Evolutionary conservation across 2,329 filamentous ascomycete species (phyloP), one percentile per base, ranked within the genome.

Genomic region (Furcasterigmium sp.): DNA sequence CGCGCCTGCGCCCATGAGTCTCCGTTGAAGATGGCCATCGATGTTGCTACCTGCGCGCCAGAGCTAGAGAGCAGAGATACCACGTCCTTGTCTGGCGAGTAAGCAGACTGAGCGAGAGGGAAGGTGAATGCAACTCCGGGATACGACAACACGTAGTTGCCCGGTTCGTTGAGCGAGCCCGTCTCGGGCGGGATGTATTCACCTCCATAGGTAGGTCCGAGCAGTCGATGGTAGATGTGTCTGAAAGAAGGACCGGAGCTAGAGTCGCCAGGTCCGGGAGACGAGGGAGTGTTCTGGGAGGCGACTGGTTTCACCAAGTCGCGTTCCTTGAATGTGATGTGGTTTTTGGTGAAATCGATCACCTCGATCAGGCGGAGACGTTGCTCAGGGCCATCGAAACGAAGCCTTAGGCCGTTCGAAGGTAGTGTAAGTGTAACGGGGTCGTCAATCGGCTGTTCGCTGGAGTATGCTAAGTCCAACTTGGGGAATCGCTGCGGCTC

Each of bases 61-160:
- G 86, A 80, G 0, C 89, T 87, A 14, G 48, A 47, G 14, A 97
- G 75, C 29, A 96, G 68, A 1, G 88, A 85, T 23, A 96, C 90
- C 49, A 95, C 90, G 57, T 97, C 91, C 56, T 82, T 84, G 39
- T 72, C 66, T 1, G 84, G 76, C 4, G 86, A 87, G 73, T 89
- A 96, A 18, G 82, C 79, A 1, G 85, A 82, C 45, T 78, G 70
- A 39, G 83, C 76, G 23, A 97, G 71, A 1, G 88, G 82, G 52
- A 98, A 98, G 29, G 86, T 91, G 60, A 97, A 96, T 1, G 91
- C 89, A 23, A 98, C 82, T 1, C 93, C 93, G 1, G 91, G 91
- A 64, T 96, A 98, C 2, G 91, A 97, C 26, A 98, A 71, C 26
- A 95, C 82, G 58, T 97, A 98, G 18, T 81, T 85, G 14, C 91